Percentiles rank a stretch among this genome's conserved stretches.
These are phyloP conservation scores for Aciculoconidium aculeatum DNA, from an alignment of 805 yeast species.

Conservation along the genomic window DNA sequence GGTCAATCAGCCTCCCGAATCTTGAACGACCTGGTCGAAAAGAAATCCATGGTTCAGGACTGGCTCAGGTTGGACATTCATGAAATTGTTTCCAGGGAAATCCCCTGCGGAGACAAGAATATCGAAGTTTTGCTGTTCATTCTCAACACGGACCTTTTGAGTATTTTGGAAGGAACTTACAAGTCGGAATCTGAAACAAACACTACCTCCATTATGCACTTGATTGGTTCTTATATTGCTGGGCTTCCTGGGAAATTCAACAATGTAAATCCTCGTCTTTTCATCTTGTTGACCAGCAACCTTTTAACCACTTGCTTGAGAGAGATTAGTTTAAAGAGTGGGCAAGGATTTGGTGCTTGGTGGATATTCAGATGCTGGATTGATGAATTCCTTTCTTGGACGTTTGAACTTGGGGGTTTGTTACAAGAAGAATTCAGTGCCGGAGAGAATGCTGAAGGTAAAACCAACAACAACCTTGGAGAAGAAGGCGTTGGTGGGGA, in stretches of 20 bases:
- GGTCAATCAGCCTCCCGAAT: slow-evolving; percentile 45
- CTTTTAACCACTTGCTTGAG: slow-evolving; percentile 54
- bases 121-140: slow-evolving; percentile 25
- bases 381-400: slow-evolving; percentile 65
- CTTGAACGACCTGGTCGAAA: slow-evolving; percentile 37
- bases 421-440: slow-evolving; percentile 25
- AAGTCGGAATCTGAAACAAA: slow-evolving; percentile 1
- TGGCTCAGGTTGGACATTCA: slow-evolving; percentile 51
- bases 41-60: slow-evolving; percentile 48
- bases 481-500: too few species aligned
- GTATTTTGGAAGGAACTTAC: slow-evolving; percentile 6
- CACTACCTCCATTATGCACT: slow-evolving; percentile 11
- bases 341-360: slow-evolving; percentile 65
- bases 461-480: slow-evolving; percentile 3
- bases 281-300: slow-evolving; percentile 47
- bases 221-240: slow-evolving; percentile 25
- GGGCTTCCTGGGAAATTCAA: slow-evolving; percentile 43
- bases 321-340: slow-evolving; percentile 55
- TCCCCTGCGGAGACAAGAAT: slow-evolving; percentile 41
- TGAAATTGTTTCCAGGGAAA: slow-evolving; percentile 42
- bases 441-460: slow-evolving; percentile 5
- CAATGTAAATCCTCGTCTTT: slow-evolving; percentile 48
- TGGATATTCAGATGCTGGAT: slow-evolving; percentile 73
- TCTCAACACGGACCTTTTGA: slow-evolving; percentile 23
- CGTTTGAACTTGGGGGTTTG: slow-evolving; percentile 58